A percentile compares a stretch with the other conserved stretches of the same genome.
Evolutionary conservation across 257 asterid genomes (phyloP).

Genomic region (Rhazya stricta): DNA sequence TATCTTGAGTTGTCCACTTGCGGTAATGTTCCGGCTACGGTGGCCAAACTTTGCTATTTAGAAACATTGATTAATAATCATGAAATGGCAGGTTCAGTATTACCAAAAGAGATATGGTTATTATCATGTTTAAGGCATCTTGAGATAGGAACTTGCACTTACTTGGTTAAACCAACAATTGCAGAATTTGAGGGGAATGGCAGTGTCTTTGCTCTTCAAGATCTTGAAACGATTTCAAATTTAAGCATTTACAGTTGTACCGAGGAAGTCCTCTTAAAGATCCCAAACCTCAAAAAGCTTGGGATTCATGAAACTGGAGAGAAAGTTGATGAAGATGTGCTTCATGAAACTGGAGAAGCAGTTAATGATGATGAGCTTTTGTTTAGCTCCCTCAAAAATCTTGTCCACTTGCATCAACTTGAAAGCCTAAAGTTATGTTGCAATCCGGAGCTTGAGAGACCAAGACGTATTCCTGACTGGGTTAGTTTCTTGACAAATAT

Average conservation of each 20-base stretch:
- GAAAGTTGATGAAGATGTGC: too few species aligned
- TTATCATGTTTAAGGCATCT: neutral
- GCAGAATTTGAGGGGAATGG: too few species aligned
- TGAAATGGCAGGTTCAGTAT: neutral
- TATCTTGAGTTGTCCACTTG: neutral
- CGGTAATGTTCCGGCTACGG: neutral
- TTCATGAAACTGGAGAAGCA: too few species aligned
- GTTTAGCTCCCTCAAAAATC: neutral
- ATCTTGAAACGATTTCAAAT: neutral
- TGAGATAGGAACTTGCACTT: neutral
- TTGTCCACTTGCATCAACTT: neutral
- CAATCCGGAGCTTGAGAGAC: neutral
- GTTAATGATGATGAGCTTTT: too few species aligned
- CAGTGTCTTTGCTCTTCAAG: neutral
- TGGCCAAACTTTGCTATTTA: neutral
- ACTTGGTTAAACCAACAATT: neutral
- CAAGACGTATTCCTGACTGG: neutral
- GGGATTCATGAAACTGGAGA: neutral
- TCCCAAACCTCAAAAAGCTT: neutral
- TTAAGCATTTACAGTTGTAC: neutral
- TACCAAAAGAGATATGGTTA: neutral
- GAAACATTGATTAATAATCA: neutral
- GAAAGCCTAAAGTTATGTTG: neutral
- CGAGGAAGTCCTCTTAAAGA: neutral
- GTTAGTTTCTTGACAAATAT: neutral